phyloP scores from a whole-genome alignment of 2,329 filamentous ascomycete genomes.

The Fusarium heterosporum region DNA sequence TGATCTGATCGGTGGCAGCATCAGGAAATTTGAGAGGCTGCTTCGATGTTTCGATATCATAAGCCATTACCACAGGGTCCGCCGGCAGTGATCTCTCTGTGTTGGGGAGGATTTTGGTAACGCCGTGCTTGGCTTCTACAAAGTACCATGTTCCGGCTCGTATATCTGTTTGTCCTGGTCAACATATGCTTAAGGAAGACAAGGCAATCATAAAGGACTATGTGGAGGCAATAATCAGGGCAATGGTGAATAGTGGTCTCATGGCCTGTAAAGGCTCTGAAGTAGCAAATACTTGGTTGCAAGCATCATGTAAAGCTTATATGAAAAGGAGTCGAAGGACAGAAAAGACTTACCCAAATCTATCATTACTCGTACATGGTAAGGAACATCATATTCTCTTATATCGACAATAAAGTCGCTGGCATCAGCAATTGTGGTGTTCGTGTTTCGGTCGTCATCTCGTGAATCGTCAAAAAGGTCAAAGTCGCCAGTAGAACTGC shows the following conservation, averaged over 20 bases:
- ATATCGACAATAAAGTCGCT: slow-evolving; percentile 99
- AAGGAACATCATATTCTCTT: slow-evolving; percentile 98
- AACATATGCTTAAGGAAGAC: slow-evolving; percentile 5
- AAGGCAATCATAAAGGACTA: slow-evolving; percentile 1
- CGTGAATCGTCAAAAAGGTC: slow-evolving; percentile 94
- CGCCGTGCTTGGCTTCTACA: slow-evolving; percentile 92
- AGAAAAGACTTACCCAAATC: slow-evolving; percentile 73
- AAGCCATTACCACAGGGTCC: slow-evolving; percentile 98
- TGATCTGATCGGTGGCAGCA: slow-evolving; percentile 92
- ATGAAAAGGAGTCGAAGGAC: background rate
- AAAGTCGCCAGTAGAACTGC: slow-evolving; percentile 78
- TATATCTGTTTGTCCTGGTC: slow-evolving; percentile 72
- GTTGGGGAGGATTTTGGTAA: slow-evolving; percentile 84
- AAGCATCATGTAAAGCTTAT: slow-evolving; percentile 78
- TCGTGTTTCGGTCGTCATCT: slow-evolving; percentile 82
- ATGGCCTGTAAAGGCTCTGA: slow-evolving; percentile 94
- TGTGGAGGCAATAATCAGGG: slow-evolving; percentile 71
- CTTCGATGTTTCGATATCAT: slow-evolving; percentile 98
- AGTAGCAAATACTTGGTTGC: slow-evolving; percentile 99
- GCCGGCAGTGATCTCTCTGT: slow-evolving; percentile 90
- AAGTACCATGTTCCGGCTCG: slow-evolving; percentile 97
- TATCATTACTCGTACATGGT: slow-evolving; percentile 98
- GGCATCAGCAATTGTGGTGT: slow-evolving; percentile 81
- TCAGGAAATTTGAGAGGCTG: slow-evolving; percentile 97
- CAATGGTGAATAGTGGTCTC: slow-evolving; percentile 94